A percentile compares a stretch with the other conserved stretches of the same genome.
These are phyloP conservation scores for Suhomyces xylopsoci DNA, from an alignment of 805 yeast species.

Conservation along the genomic window DNA sequence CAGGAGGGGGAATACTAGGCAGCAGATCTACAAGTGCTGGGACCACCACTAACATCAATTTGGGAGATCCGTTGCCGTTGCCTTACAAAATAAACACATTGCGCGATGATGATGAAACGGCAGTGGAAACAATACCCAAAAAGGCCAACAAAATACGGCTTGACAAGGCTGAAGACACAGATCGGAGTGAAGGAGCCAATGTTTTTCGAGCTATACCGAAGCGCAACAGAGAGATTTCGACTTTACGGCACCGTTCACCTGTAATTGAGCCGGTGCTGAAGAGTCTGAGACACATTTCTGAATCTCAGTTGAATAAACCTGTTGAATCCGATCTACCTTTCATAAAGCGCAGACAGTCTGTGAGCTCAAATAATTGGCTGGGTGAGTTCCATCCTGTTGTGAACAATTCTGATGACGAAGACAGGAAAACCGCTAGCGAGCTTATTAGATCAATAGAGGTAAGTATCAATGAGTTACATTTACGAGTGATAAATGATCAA, in stretches of 20 bases:
- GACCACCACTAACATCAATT: not conserved
- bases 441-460: not conserved
- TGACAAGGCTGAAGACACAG: not conserved
- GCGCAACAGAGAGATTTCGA: not conserved
- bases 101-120: conserved; percentile 9
- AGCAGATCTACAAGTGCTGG: not conserved
- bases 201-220: not conserved
- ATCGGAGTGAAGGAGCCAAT: not conserved
- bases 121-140: conserved; percentile 6
- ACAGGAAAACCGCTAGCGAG: not conserved
- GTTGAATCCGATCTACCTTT: not conserved
- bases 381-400: not conserved
- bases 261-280: not conserved
- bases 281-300: not conserved
- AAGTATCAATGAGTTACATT: not conserved
- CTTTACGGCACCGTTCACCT: not conserved
- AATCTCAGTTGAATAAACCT: not conserved
- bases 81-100: conserved; percentile 23
- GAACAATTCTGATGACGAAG: not conserved
- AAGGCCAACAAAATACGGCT: conserved; percentile 5
- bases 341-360: not conserved
- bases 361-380: not conserved
- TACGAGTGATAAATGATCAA: not conserved
- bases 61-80: conserved; percentile 38
- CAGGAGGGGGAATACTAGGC: not conserved